Evolutionary conservation across 2,329 filamentous ascomycete species (phyloP), one percentile per base, ranked within the genome.

Genomic region (Falciphora oryzae): DNA sequence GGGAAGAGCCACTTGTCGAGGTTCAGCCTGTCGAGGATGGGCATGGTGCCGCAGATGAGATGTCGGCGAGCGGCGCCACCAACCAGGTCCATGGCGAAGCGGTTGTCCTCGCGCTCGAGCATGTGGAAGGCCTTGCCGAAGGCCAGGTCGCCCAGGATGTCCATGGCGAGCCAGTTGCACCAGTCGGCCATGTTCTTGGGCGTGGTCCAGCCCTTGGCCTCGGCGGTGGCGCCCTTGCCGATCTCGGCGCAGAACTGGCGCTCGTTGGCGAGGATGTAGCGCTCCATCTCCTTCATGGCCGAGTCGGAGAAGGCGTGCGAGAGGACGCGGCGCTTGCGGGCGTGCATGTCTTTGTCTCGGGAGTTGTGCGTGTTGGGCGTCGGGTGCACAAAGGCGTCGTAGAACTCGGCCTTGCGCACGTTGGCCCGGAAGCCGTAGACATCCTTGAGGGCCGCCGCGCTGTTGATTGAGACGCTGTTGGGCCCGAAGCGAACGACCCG

Each of bases 391-490:
- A 91, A 91, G 57, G 87, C 87, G 68, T 89, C 84, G 78, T 92
- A 92, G 77, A 91, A 91, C 69, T 87, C 82, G 57, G 88, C 83
- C 77, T 92, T 91, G 75, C 82, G 79, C 35, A 89, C 85, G 66
- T 88, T 88, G 73, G 84, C 75, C 61, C 80, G 80, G 78, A 87
- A 85, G 68, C 86, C 85, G 75, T 89, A 88, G 67, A 90, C 88
- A 25, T 86, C 83, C 73, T 86, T 85, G 65, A 91, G 79, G 0
- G 89, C 89, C 10, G 83, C 82, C 66, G 83, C 84, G 64, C 86
- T 88, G 80, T 95, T 94, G 78, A 96, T 85, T 1, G 88, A 91
- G 57, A 96, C 78, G 66, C 85, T 86, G 75, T 92, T 92, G 59
- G 92, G 92, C 0, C 89, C 90, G 68, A 89, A 91, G 32, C 92